These are phyloP conservation scores for Wickerhamomyces canadensis DNA, from an alignment of 805 yeast genomes.

Conservation along the genomic window DNA sequence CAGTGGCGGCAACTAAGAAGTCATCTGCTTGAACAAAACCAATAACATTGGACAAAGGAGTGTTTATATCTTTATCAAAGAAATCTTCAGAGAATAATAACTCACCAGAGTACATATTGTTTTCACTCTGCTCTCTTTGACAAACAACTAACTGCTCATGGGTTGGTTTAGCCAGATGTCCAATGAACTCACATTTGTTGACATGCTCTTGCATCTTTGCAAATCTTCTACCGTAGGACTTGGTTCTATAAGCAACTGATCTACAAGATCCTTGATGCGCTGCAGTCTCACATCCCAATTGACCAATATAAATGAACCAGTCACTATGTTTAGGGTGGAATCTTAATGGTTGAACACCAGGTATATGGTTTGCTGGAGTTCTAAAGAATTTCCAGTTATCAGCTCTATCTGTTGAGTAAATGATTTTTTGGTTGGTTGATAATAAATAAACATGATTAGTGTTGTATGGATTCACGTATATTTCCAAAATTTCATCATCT, in stretches of 20 bases:
- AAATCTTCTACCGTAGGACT: slow-evolving; percentile 65
- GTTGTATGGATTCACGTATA: slow-evolving; percentile 55
- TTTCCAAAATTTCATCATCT: slow-evolving; percentile 40
- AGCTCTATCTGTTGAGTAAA: slow-evolving; percentile 72
- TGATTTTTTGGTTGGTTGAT: slow-evolving; percentile 24
- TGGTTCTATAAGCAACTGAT: slow-evolving; percentile 53
- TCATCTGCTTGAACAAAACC: slow-evolving; percentile 73
- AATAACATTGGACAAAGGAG: slow-evolving; percentile 50
- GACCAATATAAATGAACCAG: slow-evolving; percentile 67
- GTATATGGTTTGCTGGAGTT: slow-evolving; percentile 44
- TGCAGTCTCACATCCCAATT: slow-evolving; percentile 41
- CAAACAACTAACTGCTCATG: slow-evolving; percentile 60
- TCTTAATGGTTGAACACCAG: slow-evolving; percentile 44
- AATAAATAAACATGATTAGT: slow-evolving; percentile 39
- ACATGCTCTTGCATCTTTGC: slow-evolving; percentile 46
- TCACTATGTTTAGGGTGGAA: slow-evolving; percentile 56
- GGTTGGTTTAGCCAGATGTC: slow-evolving; percentile 40
- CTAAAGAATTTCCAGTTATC: slow-evolving; percentile 38
- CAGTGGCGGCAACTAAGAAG: slow-evolving; percentile 67
- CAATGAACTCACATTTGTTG: slow-evolving; percentile 62
- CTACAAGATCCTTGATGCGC: slow-evolving; percentile 38
- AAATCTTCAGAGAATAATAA: slow-evolving; percentile 25
- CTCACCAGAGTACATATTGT: slow-evolving; percentile 26
- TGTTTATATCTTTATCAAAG: slow-evolving; percentile 23
- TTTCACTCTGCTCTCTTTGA: slow-evolving; percentile 36